These are phyloP conservation scores for Beauveria pseudobassiana DNA, from an alignment of 2,329 filamentous ascomycete genomes.

Conservation along the genomic window DNA sequence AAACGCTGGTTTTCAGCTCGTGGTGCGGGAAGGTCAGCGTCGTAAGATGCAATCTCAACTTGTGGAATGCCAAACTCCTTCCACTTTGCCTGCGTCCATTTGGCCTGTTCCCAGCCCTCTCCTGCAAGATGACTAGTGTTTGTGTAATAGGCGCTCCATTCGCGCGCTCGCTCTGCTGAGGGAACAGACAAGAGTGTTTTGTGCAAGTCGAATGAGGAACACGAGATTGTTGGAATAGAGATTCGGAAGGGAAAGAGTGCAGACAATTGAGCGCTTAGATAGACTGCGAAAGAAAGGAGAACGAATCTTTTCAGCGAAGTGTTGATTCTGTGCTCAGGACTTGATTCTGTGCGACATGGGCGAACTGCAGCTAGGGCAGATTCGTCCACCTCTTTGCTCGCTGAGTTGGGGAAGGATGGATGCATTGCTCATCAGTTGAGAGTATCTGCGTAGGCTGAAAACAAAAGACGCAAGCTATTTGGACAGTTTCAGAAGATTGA, in stretches of 20 bases:
- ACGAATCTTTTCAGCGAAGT: neutral
- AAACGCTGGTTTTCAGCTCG: constrained; percentile 28
- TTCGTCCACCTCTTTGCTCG: neutral
- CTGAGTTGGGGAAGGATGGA: neutral
- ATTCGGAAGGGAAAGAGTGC: neutral
- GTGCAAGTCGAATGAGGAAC: neutral
- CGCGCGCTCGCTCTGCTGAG: neutral
- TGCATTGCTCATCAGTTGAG: neutral
- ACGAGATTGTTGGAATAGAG: too few species aligned
- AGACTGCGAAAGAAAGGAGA: neutral
- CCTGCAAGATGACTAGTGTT: constrained; percentile 32
- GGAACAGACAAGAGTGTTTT: neutral
- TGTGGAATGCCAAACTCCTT: constrained; percentile 22
- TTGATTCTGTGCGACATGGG: neutral
- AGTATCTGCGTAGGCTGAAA: too few species aligned
- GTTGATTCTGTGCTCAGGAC: neutral
- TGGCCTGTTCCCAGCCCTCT: constrained; percentile 27
- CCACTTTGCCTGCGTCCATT: constrained; percentile 33
- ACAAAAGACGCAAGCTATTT: neutral
- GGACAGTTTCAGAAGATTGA: neutral
- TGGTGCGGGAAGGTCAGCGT: constrained; percentile 36
- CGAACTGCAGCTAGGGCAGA: neutral
- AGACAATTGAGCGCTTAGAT: neutral
- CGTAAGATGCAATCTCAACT: constrained; percentile 15
- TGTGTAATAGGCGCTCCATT: constrained; percentile 32